Percentiles rank a stretch among this genome's conserved stretches.
Evolutionary conservation across 2,329 filamentous ascomycete genomes (phyloP).

Genomic region (Cryoendolithus antarcticus): DNA sequence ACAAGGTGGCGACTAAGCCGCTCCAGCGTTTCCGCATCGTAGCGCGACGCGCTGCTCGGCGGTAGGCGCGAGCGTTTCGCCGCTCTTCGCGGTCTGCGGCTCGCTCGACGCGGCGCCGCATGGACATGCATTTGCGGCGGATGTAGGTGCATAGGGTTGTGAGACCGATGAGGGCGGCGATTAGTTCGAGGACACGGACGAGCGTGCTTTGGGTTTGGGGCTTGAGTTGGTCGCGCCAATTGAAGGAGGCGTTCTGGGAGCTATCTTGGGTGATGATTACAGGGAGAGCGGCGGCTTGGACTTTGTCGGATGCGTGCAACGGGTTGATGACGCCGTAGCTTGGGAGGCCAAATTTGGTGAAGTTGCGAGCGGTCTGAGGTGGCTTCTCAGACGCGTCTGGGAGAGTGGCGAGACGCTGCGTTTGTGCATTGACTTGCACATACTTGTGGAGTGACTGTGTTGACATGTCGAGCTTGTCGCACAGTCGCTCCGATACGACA

Average conservation of each 20-base stretch:
- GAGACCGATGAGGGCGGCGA: slow-evolving; percentile 33
- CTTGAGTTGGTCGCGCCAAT: no score
- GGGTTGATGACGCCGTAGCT: no score
- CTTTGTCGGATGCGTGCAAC: no score
- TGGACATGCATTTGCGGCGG: slow-evolving; percentile 36
- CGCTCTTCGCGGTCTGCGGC: slow-evolving; percentile 45
- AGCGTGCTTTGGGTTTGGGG: background rate
- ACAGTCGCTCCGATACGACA: slow-evolving; percentile 21
- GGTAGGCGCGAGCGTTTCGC: slow-evolving; percentile 39
- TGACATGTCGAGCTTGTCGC: slow-evolving; percentile 18
- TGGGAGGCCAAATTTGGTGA: no score
- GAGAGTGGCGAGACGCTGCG: no score
- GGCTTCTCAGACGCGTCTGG: no score
- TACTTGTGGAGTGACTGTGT: no score
- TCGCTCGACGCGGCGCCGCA: slow-evolving; percentile 39
- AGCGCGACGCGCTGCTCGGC: slow-evolving; percentile 39
- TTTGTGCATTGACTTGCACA: no score
- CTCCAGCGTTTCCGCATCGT: slow-evolving; percentile 40
- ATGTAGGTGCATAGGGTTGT: slow-evolving; percentile 32
- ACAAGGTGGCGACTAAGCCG: slow-evolving; percentile 17
- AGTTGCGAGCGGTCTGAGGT: no score
- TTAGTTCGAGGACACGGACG: slow-evolving; percentile 28
- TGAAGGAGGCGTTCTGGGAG: no score
- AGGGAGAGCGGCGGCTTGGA: no score
- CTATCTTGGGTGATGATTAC: no score